phyloP scores from a whole-genome alignment of 441 rosid species.

The Flueggea neowawraea region DNA sequence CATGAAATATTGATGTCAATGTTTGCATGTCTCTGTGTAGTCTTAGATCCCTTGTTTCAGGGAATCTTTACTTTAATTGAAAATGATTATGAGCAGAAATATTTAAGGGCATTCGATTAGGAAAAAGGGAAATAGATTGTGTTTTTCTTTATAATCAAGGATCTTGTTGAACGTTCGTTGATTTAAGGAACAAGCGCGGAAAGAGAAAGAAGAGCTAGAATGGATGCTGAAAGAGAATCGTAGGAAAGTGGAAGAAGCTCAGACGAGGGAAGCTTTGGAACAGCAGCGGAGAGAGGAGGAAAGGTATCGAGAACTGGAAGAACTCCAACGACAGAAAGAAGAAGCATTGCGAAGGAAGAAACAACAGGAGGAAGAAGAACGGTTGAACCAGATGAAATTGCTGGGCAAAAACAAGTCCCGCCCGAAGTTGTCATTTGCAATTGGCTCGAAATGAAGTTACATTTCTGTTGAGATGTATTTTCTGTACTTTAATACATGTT shows the following conservation, averaged over 20 bases:
- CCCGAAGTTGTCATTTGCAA: slow-evolving; percentile 84
- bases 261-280: slow-evolving; percentile 83
- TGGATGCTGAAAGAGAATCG: slow-evolving; percentile 74
- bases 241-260: slow-evolving; percentile 81
- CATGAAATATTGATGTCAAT: too few species aligned
- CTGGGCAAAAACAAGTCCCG: slow-evolving; percentile 93
- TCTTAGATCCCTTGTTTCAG: too few species aligned
- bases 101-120: too few species aligned
- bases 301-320: slow-evolving; percentile 76
- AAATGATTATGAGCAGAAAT: too few species aligned
- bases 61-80: too few species aligned
- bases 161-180: slow-evolving; percentile 4
- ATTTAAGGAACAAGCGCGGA: slow-evolving; percentile 63
- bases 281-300: slow-evolving; percentile 84
- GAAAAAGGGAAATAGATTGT: too few species aligned
- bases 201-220: slow-evolving; percentile 71
- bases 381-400: slow-evolving; percentile 78
- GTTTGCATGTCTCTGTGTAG: too few species aligned
- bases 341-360: slow-evolving; percentile 81
- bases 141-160: too few species aligned
- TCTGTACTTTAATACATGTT: too few species aligned
- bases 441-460: slow-evolving; percentile 68
- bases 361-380: slow-evolving; percentile 93
- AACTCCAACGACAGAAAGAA: slow-evolving; percentile 77
- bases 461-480: too few species aligned